Conservation (phyloP, 1,284 basidiomycete species). For the Cryptococcus neoformans region DNA sequence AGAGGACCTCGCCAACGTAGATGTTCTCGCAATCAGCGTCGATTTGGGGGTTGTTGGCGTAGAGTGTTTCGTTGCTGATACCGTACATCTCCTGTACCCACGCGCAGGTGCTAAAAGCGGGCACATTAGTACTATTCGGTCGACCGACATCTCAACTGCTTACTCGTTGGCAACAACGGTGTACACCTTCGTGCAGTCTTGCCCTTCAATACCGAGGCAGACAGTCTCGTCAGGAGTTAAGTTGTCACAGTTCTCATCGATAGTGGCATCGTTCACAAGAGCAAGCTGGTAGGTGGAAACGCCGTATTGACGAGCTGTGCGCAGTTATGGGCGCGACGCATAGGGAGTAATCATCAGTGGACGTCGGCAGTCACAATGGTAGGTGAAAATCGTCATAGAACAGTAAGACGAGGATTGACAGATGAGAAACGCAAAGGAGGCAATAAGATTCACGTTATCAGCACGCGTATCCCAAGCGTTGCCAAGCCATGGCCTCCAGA, state of each 20-base stretch:
- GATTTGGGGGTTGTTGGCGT: constrained; percentile 50
- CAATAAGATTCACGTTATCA: background rate
- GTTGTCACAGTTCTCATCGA: constrained; percentile 49
- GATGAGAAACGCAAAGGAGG: background rate
- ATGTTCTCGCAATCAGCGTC: constrained; percentile 47
- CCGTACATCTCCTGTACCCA: constrained; percentile 40
- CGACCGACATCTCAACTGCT: constrained; percentile 9
- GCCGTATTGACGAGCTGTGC: constrained; percentile 43
- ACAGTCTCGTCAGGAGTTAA: constrained; percentile 40
- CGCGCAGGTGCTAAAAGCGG: constrained; percentile 41
- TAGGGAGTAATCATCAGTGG: background rate
- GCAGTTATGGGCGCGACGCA: background rate
- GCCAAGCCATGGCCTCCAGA: background rate
- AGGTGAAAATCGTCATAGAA: background rate
- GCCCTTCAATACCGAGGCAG: constrained; percentile 45
- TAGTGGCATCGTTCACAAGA: constrained; percentile 45
- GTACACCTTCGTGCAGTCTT: constrained; percentile 50
- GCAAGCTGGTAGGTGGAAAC: constrained; percentile 52
- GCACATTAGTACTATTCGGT: background rate
- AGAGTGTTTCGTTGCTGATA: constrained; percentile 41
- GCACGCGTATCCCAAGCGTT: background rate
- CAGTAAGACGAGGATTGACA: background rate
- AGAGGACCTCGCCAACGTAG: constrained; percentile 51
- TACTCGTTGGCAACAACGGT: constrained; percentile 46
- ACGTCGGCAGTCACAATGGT: background rate